Conservation (phyloP, 2,329 filamentous ascomycete species). For the Phialocephala subalpina region DNA sequence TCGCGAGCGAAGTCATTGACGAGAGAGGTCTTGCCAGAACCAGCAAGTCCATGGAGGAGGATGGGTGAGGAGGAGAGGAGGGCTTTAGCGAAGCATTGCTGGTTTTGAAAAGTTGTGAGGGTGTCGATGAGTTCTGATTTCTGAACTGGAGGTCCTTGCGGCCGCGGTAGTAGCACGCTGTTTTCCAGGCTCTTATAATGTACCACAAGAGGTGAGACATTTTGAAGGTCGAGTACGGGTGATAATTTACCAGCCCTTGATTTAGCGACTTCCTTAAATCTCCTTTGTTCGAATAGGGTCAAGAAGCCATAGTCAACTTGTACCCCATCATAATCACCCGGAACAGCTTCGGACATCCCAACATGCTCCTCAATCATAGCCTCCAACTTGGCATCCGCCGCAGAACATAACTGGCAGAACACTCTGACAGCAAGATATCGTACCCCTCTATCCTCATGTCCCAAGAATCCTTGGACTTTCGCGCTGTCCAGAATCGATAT, state of each 20-base stretch:
- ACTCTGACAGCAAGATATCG: constrained; percentile 85
- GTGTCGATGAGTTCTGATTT: constrained; percentile 71
- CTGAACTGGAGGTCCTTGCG: constrained; percentile 56
- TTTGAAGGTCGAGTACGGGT: constrained; percentile 41
- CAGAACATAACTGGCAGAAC: constrained; percentile 80
- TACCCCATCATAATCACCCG: constrained; percentile 78
- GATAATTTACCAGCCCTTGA: background rate
- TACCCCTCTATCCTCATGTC: constrained; percentile 64
- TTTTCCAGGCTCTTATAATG: constrained; percentile 73
- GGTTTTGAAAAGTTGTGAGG: constrained; percentile 74
- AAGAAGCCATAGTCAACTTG: constrained; percentile 81
- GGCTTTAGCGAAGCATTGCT: constrained; percentile 71
- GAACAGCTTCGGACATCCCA: constrained; percentile 64
- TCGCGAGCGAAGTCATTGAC: constrained; percentile 83
- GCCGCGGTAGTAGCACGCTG: constrained; percentile 71
- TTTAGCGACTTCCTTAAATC: constrained; percentile 34
- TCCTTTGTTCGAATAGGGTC: constrained; percentile 62
- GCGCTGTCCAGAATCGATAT: constrained; percentile 71
- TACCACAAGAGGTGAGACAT: constrained; percentile 67
- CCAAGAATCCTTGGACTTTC: constrained; percentile 74
- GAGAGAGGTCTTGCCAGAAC: constrained; percentile 89
- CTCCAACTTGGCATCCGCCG: constrained; percentile 81
- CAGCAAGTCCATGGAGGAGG: constrained; percentile 82
- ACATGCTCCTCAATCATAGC: constrained; percentile 73
- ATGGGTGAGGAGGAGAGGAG: constrained; percentile 76